These are phyloP conservation scores for Leccinum obscurum DNA, from an alignment of 768 basidiomycete species.

Conservation along the genomic window DNA sequence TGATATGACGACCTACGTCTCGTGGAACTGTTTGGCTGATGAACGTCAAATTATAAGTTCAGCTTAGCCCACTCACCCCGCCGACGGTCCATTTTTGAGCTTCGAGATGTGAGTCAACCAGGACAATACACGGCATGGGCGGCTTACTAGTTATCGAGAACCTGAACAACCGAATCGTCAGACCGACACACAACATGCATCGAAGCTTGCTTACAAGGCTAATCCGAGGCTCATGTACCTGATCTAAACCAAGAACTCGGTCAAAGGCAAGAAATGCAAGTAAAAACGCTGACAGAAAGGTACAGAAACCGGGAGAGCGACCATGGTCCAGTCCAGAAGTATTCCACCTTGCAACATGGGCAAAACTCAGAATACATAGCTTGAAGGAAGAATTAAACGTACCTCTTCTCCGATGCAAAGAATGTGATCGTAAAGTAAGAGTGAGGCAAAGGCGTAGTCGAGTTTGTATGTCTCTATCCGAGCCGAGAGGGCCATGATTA, in stretches of 20 bases:
- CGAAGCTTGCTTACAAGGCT: not conserved
- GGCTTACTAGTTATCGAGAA: not conserved
- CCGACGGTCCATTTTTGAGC: not conserved
- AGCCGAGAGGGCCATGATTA: not conserved
- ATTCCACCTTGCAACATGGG: not conserved
- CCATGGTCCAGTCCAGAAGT: not conserved
- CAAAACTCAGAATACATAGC: not conserved
- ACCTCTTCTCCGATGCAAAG: not conserved
- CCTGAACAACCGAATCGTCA: not conserved
- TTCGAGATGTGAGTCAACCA: not conserved
- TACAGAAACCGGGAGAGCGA: not conserved
- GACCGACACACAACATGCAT: not conserved
- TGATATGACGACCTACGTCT: not conserved
- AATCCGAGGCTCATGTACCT: not conserved
- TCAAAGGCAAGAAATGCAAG: not conserved
- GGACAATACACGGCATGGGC: not conserved
- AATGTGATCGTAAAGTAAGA: not conserved
- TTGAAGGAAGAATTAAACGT: not conserved
- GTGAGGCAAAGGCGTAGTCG: not conserved
- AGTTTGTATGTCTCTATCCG: not conserved
- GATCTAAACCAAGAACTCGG: not conserved
- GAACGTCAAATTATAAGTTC: not conserved
- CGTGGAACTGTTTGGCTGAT: not conserved
- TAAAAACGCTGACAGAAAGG: not conserved
- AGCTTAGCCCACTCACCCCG: not conserved